These are phyloP conservation scores for Plasmodium coatneyi DNA, from an alignment of 169 alveolate genomes.

Conservation along the genomic window DNA sequence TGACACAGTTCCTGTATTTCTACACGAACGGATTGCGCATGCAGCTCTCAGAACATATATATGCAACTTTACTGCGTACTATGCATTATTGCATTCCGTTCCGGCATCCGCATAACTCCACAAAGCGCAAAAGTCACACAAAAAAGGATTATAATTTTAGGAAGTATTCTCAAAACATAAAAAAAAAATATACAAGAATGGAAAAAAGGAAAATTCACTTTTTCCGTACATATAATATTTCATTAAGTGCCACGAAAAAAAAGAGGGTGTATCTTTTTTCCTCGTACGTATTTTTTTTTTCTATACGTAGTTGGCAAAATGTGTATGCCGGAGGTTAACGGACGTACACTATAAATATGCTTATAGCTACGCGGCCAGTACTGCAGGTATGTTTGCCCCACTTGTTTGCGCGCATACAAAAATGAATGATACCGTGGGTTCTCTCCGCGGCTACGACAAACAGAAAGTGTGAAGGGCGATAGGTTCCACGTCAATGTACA, in stretches of 20 bases:
- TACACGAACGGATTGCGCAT: not conserved
- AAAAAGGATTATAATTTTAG: not conserved
- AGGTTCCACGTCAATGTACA: not conserved
- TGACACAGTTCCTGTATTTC: not conserved
- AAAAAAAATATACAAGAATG: not conserved
- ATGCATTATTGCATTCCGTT: not conserved
- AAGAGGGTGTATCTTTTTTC: not conserved
- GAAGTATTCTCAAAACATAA: not conserved
- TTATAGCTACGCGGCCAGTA: not conserved
- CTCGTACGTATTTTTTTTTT: not conserved
- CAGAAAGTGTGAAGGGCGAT: not conserved
- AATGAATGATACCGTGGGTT: not conserved
- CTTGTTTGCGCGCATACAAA: not conserved
- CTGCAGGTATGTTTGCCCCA: not conserved
- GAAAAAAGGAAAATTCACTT: not conserved
- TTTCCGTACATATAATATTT: not conserved
- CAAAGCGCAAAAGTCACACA: not conserved
- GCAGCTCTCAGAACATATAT: not conserved
- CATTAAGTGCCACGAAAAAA: not conserved
- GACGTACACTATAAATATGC: not conserved
- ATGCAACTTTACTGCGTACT: not conserved
- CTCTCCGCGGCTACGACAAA: not conserved
- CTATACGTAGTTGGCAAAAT: not conserved
- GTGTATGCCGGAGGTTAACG: not conserved
- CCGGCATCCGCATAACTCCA: not conserved